phyloP scores from a whole-genome alignment of 1,139 yeast species.

The Dujonia santamariae region DNA sequence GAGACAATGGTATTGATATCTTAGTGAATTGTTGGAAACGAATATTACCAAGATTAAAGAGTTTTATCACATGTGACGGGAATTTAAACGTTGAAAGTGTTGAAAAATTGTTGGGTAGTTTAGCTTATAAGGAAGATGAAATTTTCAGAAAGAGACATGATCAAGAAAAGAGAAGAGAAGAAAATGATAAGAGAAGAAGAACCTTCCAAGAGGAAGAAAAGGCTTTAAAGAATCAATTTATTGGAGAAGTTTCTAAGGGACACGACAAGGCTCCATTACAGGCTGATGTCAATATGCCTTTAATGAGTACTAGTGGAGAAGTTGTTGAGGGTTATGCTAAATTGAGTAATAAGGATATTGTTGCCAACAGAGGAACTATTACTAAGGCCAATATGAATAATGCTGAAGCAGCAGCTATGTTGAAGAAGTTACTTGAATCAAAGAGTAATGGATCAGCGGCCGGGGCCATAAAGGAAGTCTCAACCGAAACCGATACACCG shows the following conservation, averaged over 20 bases:
- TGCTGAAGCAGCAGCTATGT: conserved; percentile 63
- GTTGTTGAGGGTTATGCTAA: conserved; percentile 61
- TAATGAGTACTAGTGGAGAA: conserved; percentile 70
- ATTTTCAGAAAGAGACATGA: conserved; percentile 71
- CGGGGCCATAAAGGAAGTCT: conserved; percentile 33
- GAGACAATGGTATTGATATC: conserved; percentile 89
- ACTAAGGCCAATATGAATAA: conserved; percentile 77
- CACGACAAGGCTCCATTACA: conserved; percentile 74
- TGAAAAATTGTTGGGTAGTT: conserved; percentile 60
- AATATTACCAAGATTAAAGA: conserved; percentile 60
- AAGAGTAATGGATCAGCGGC: conserved; percentile 30
- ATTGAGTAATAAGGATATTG: conserved; percentile 71
- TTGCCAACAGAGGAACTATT: conserved; percentile 56
- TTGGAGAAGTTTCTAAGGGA: conserved; percentile 50
- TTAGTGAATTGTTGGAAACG: conserved; percentile 83
- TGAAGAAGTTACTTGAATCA: conserved; percentile 45
- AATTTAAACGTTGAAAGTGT: conserved; percentile 71
- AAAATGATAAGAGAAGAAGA: conserved; percentile 59
- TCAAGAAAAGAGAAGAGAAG: conserved; percentile 64
- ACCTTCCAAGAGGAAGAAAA: conserved; percentile 40
- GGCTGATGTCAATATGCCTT: conserved; percentile 73
- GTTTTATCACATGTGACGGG: conserved; percentile 90
- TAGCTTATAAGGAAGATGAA: conserved; percentile 76
- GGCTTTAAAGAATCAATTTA: conserved; percentile 30
- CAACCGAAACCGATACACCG: conserved; percentile 3